phyloP scores from a whole-genome alignment of 768 basidiomycete species.

The Lactarius vividus region DNA sequence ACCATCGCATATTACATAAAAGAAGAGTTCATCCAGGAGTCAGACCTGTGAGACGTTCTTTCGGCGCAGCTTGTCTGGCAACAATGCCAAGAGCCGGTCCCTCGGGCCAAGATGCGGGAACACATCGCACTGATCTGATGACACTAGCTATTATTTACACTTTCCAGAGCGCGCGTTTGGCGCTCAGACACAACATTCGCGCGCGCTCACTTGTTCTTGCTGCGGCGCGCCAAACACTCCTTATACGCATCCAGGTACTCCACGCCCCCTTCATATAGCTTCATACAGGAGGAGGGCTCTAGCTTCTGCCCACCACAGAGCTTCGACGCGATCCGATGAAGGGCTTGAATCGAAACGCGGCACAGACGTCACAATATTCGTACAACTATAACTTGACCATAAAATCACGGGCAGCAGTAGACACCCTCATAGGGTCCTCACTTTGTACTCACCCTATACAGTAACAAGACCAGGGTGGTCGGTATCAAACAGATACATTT shows the following conservation, averaged over 20 bases:
- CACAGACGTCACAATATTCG: slow-evolving; percentile 20
- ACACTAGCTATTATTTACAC: neutral
- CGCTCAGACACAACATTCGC: slow-evolving; percentile 8
- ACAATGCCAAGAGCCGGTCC: neutral
- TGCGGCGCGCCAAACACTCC: slow-evolving; percentile 10
- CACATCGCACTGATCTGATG: neutral
- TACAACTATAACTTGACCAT: slow-evolving; percentile 12
- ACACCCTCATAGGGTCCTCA: slow-evolving; percentile 22
- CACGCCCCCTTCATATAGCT: slow-evolving; percentile 1
- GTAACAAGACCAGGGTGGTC: slow-evolving; percentile 1
- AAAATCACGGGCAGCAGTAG: slow-evolving; percentile 29
- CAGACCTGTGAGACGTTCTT: neutral
- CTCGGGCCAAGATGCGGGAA: slow-evolving; percentile 4
- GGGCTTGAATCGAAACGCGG: slow-evolving; percentile 27
- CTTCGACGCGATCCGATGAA: slow-evolving; percentile 23
- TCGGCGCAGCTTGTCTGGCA: neutral
- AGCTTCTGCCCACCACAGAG: slow-evolving; percentile 13
- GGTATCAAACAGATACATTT: neutral
- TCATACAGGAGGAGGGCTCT: slow-evolving; percentile 12
- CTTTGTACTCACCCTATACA: slow-evolving; percentile 3
- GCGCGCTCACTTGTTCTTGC: slow-evolving; percentile 1
- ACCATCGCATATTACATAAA: neutral
- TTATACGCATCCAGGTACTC: neutral
- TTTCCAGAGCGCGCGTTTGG: neutral
- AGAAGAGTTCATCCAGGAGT: slow-evolving; percentile 4